Percentiles rank a stretch among this genome's conserved stretches.
Evolutionary conservation across 768 basidiomycete species (phyloP).

Genomic region (Cyclocybe aegerita): DNA sequence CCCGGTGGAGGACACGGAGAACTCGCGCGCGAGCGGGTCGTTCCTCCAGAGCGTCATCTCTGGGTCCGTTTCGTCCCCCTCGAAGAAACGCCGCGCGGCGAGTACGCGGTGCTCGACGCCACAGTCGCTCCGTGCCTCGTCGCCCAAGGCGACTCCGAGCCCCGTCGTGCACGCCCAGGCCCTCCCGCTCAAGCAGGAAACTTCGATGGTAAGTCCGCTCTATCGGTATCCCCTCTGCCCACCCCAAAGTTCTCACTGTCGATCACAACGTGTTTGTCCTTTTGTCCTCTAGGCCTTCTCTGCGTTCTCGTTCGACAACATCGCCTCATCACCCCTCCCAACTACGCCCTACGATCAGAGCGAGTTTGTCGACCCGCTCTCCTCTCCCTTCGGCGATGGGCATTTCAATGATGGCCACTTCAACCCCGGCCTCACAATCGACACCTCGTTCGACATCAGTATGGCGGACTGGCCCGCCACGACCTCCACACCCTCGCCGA

Average conservation of each 20-base stretch:
- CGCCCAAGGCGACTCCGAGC: constrained; percentile 14
- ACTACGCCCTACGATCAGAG: constrained; percentile 24
- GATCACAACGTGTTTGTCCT: not conserved
- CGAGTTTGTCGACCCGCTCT: constrained; percentile 7
- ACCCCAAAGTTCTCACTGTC: not conserved
- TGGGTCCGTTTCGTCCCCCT: constrained; percentile 6
- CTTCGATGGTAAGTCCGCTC: constrained; percentile 47
- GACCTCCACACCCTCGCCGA: constrained; percentile 44
- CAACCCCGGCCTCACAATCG: constrained; percentile 32
- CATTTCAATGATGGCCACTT: constrained; percentile 14
- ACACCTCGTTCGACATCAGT: constrained; percentile 38
- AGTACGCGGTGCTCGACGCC: constrained; percentile 33
- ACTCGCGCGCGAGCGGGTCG: constrained; percentile 25
- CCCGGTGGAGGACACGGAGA: constrained; percentile 43
- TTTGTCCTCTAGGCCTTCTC: not conserved
- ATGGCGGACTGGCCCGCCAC: constrained; percentile 39
- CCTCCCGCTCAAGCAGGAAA: constrained; percentile 38
- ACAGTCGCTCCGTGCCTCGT: constrained; percentile 13
- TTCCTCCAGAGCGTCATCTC: constrained; percentile 28
- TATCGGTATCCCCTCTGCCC: not conserved
- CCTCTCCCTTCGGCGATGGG: constrained; percentile 19
- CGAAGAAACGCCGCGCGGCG: constrained; percentile 29
- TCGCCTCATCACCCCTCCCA: constrained; percentile 25
- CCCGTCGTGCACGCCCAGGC: constrained; percentile 23
- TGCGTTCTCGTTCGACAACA: constrained; percentile 46